Percentiles rank a stretch among this genome's conserved stretches.
Evolutionary conservation across 768 basidiomycete genomes (phyloP).

Genomic region (Roridomyces roridus): DNA sequence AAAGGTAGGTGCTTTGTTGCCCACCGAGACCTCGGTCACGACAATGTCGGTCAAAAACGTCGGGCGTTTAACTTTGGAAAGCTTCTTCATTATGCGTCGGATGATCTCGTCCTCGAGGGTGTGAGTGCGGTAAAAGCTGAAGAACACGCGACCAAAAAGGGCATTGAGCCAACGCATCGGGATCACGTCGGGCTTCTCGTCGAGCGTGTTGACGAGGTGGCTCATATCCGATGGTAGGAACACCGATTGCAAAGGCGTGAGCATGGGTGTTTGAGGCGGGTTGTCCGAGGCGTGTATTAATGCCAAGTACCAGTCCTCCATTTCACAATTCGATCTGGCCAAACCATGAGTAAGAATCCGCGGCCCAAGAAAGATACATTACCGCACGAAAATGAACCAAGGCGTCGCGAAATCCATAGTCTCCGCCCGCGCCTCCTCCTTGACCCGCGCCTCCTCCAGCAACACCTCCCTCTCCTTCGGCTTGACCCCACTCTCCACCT

Average conservation of each 20-base stretch:
- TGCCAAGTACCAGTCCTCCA: conserved; percentile 97
- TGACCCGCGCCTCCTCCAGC: conserved; percentile 45
- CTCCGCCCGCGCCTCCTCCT: conserved; percentile 56
- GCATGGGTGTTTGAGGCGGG: conserved; percentile 64
- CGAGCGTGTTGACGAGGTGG: conserved; percentile 80
- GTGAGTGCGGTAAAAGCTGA: conserved; percentile 88
- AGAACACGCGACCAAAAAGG: conserved; percentile 89
- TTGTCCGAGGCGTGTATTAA: conserved; percentile 77
- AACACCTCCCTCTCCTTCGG: conserved; percentile 44
- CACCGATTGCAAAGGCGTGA: conserved; percentile 64
- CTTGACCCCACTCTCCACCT: no score
- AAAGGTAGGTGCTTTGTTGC: conserved; percentile 81
- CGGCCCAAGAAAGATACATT: no score
- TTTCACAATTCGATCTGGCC: conserved; percentile 70
- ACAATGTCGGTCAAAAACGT: conserved; percentile 83
- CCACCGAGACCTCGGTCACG: conserved; percentile 90
- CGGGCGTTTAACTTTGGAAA: conserved; percentile 90
- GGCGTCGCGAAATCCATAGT: conserved; percentile 61
- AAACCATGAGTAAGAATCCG: no score
- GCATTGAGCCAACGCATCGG: conserved; percentile 99
- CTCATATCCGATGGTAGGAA: conserved; percentile 85
- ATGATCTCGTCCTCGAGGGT: conserved; percentile 86
- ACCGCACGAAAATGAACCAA: conserved; percentile 94
- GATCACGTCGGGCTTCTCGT: conserved; percentile 94
- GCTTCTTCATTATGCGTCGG: conserved; percentile 88